Evolutionary conservation across 2,329 filamentous ascomycete genomes (phyloP).

Genomic region (Neonectria coccinea): DNA sequence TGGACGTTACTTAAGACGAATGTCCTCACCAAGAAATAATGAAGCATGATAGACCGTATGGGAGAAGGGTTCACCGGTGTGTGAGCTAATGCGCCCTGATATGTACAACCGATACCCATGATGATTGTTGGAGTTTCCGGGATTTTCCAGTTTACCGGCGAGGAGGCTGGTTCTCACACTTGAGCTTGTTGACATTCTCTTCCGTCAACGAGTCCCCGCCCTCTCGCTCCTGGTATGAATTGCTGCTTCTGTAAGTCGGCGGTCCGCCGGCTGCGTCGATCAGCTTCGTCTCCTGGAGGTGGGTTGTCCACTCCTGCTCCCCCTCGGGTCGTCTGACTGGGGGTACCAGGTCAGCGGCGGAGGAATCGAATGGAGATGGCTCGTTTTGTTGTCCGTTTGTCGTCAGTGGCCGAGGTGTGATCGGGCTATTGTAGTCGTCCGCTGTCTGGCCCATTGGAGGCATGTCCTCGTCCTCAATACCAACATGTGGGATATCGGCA

Average conservation of each 20-base stretch:
- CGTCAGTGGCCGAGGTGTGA: constrained; percentile 57
- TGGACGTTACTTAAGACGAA: constrained; percentile 18
- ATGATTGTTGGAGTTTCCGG: neutral
- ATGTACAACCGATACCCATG: constrained; percentile 16
- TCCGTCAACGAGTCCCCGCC: constrained; percentile 62
- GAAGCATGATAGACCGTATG: neutral
- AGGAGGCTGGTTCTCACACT: constrained; percentile 49
- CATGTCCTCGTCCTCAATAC: constrained; percentile 45
- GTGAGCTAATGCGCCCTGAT: constrained; percentile 4
- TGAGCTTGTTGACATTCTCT: constrained; percentile 64
- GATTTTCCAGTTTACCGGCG: constrained; percentile 29
- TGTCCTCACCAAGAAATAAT: constrained; percentile 6
- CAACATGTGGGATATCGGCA: constrained; percentile 55
- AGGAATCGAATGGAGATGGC: constrained; percentile 56
- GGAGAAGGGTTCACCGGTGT: neutral
- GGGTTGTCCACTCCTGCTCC: constrained; percentile 57
- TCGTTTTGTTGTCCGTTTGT: constrained; percentile 54
- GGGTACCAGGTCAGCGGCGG: constrained; percentile 49
- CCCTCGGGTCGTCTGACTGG: constrained; percentile 51
- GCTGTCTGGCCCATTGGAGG: constrained; percentile 25
- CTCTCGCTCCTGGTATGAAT: constrained; percentile 51
- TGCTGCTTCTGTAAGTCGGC: constrained; percentile 47
- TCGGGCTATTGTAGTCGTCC: constrained; percentile 50
- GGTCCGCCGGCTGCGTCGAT: constrained; percentile 59
- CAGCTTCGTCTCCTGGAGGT: constrained; percentile 60